Conservation (phyloP, 1,284 basidiomycete genomes). For the Coriolopsis trogii region DNA sequence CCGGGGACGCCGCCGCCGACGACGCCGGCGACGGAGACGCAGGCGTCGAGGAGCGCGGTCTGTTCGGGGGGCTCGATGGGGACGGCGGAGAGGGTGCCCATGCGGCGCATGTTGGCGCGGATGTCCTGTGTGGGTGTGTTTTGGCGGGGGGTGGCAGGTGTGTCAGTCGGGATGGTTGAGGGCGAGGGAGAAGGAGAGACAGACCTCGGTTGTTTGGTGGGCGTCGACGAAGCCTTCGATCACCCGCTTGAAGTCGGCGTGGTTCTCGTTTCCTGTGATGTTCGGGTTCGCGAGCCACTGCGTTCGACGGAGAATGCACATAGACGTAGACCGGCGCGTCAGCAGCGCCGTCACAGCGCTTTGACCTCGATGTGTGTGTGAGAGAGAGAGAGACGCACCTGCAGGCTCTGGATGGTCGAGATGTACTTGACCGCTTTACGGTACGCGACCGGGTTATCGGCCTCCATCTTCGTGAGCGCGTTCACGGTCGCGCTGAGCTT, state of each 20-base stretch:
- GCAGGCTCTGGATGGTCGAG: constrained; percentile 55
- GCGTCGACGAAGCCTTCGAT: constrained; percentile 59
- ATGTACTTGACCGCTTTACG: constrained; percentile 59
- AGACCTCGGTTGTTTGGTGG: constrained; percentile 60
- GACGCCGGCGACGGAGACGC: constrained; percentile 78
- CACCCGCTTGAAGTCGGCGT: constrained; percentile 34
- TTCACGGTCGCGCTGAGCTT: constrained; percentile 55
- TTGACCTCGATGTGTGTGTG: not conserved
- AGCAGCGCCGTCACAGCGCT: too few species aligned
- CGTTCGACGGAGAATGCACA: too few species aligned
- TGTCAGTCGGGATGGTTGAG: not conserved
- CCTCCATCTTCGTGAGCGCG: constrained; percentile 51
- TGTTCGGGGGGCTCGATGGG: constrained; percentile 94
- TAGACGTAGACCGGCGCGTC: too few species aligned
- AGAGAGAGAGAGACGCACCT: constrained; percentile 43
- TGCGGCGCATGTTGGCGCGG: constrained; percentile 82
- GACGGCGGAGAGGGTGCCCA: constrained; percentile 82
- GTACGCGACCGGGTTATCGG: constrained; percentile 51
- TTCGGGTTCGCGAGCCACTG: constrained; percentile 64
- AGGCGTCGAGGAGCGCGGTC: constrained; percentile 84
- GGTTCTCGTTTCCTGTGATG: constrained; percentile 42
- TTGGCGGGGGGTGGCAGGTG: not conserved
- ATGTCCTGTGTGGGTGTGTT: constrained; percentile 55
- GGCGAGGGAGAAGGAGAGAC: too few species aligned
- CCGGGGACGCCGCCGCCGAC: constrained; percentile 96